Evolutionary conservation across 805 yeast genomes (phyloP).

Genomic region (Kluyveromyces nonfermentans): DNA sequence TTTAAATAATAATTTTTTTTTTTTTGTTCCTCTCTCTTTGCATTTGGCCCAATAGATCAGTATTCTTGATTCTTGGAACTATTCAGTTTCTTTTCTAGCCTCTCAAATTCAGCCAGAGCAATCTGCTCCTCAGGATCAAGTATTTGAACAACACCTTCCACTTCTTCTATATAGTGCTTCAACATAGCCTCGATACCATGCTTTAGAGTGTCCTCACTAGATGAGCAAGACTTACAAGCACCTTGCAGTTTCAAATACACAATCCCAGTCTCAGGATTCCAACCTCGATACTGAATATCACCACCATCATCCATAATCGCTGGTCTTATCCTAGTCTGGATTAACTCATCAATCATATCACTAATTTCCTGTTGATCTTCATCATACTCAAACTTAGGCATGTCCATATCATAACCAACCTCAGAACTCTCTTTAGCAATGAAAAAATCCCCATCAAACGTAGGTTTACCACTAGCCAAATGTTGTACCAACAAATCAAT

Average conservation of each 20-base stretch:
- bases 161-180: conserved; percentile 94
- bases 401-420: conserved; percentile 27
- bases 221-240: conserved; percentile 90
- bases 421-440: conserved; percentile 29
- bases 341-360: conserved; percentile 81
- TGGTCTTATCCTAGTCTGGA: conserved; percentile 92
- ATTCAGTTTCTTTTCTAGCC: conserved; percentile 55
- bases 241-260: conserved; percentile 88
- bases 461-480: conserved; percentile 22
- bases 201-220: conserved; percentile 85
- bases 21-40: neutral
- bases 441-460: conserved; percentile 20
- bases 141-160: conserved; percentile 78
- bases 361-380: conserved; percentile 77
- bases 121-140: conserved; percentile 68
- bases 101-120: conserved; percentile 75
- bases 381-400: conserved; percentile 25
- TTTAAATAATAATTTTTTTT: no score
- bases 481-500: conserved; percentile 28
- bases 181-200: conserved; percentile 97
- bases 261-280: conserved; percentile 76
- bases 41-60: neutral
- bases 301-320: conserved; percentile 99
- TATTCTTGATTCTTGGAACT: conserved; percentile 5
- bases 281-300: conserved; percentile 81